phyloP scores from a whole-genome alignment of 768 basidiomycete species.

The Leccinellum albellum region DNA sequence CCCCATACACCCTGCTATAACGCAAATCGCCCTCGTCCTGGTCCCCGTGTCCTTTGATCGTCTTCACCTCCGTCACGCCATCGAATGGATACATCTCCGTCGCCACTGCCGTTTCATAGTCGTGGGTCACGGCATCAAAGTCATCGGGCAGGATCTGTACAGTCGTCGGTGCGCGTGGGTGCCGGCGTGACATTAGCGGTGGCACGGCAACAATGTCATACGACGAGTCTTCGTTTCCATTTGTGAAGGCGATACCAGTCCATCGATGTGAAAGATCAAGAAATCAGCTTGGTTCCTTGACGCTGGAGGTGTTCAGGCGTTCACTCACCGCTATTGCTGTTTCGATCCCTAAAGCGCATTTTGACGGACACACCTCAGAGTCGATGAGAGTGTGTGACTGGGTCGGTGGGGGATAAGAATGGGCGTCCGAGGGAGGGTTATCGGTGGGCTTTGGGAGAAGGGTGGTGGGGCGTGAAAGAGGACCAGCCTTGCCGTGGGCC shows the following conservation, averaged over 20 bases:
- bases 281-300: conserved; percentile 7
- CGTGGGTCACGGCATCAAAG: conserved; percentile 29
- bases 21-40: conserved; percentile 11
- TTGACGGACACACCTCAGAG: background rate
- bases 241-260: background rate
- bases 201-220: conserved; percentile 28
- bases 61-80: conserved; percentile 24
- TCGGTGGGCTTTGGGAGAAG: background rate
- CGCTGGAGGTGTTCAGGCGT: background rate
- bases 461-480: background rate
- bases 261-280: conserved; percentile 15
- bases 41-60: conserved; percentile 5
- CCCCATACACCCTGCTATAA: conserved; percentile 30
- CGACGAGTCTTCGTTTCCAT: conserved; percentile 27
- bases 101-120: conserved; percentile 24
- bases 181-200: conserved; percentile 15
- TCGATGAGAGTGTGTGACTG: background rate
- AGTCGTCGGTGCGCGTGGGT: conserved; percentile 30
- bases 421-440: background rate
- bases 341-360: conserved; percentile 24
- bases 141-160: conserved; percentile 30
- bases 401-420: background rate
- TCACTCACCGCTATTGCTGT: conserved; percentile 30
- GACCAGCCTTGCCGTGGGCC: background rate
- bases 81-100: conserved; percentile 24